Percentiles rank a stretch among this genome's conserved stretches.
Conservation (phyloP, 345 rosid genomes). For the Populus deltoides region DNA sequence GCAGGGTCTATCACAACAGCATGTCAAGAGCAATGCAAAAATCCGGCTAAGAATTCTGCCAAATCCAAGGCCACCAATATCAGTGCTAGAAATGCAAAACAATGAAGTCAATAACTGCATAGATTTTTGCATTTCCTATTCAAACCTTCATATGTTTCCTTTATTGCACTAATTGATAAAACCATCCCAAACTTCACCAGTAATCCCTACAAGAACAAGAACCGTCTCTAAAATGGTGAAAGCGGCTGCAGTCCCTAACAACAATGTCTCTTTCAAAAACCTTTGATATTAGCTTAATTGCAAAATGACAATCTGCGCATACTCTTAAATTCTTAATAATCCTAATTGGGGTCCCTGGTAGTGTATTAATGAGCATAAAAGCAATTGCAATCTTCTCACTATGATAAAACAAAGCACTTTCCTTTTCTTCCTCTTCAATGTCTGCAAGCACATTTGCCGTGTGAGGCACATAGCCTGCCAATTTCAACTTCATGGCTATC, state of each 20-base stretch:
- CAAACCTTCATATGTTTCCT: background rate
- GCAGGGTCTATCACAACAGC: too few relatives aligned
- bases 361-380: conserved; percentile 63
- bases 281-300: conserved; percentile 69
- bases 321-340: conserved; percentile 76
- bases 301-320: conserved; percentile 79
- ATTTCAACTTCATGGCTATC: conserved; percentile 50
- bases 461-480: conserved; percentile 60
- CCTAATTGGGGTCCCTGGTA: conserved; percentile 50
- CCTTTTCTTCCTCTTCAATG: conserved; percentile 83
- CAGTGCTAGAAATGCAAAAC: background rate
- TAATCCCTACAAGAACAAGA: conserved; percentile 54
- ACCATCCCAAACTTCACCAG: conserved; percentile 1
- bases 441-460: conserved; percentile 58
- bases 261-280: conserved; percentile 59
- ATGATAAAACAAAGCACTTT: conserved; percentile 61
- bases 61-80: background rate
- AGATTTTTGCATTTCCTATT: background rate
- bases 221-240: conserved; percentile 76
- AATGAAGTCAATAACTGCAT: background rate
- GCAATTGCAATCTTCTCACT: conserved; percentile 89
- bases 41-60: too few relatives aligned
- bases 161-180: background rate
- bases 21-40: too few relatives aligned
- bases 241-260: conserved; percentile 76